Conservation (phyloP, 192 early-diverging fungal species). For the Paraglomus brasilianum region DNA sequence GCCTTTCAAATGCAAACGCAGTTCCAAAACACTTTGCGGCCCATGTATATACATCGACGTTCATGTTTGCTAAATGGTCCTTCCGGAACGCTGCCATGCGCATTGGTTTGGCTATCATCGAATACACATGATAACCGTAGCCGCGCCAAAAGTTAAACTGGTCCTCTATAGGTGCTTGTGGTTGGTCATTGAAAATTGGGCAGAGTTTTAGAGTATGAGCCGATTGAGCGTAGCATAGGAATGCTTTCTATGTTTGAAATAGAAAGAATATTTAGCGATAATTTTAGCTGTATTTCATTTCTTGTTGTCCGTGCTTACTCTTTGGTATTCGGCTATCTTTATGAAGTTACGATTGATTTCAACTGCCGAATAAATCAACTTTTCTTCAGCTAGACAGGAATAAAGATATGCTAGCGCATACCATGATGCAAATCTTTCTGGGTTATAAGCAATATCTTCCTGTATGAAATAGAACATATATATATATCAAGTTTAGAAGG, state of each 20-base stretch:
- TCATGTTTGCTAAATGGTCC: constrained; percentile 9
- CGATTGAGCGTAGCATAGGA: constrained; percentile 62
- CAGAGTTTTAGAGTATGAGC: neutral
- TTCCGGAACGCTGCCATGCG: constrained; percentile 48
- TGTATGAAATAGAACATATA: constrained; percentile 25
- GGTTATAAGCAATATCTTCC: constrained; percentile 58
- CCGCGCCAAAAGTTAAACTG: constrained; percentile 47
- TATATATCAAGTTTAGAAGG: neutral
- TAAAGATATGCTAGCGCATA: constrained; percentile 59
- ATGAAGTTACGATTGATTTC: constrained; percentile 51
- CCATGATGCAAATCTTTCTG: constrained; percentile 62
- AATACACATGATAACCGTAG: constrained; percentile 50
- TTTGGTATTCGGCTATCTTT: constrained; percentile 60
- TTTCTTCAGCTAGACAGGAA: constrained; percentile 61
- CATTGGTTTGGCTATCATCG: constrained; percentile 53
- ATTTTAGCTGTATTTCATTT: neutral
- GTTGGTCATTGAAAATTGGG: neutral
- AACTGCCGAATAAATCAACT: constrained; percentile 57
- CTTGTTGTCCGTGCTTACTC: constrained; percentile 34
- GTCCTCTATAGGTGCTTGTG: constrained; percentile 31
- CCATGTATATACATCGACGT: constrained; percentile 43
- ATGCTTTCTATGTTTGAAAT: constrained; percentile 48
- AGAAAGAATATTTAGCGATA: neutral
- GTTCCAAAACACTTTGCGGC: constrained; percentile 41
- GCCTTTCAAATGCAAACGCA: constrained; percentile 35